Evolutionary conservation across 306 rosid species (phyloP).

Genomic region (Hippophae rhamnoides): DNA sequence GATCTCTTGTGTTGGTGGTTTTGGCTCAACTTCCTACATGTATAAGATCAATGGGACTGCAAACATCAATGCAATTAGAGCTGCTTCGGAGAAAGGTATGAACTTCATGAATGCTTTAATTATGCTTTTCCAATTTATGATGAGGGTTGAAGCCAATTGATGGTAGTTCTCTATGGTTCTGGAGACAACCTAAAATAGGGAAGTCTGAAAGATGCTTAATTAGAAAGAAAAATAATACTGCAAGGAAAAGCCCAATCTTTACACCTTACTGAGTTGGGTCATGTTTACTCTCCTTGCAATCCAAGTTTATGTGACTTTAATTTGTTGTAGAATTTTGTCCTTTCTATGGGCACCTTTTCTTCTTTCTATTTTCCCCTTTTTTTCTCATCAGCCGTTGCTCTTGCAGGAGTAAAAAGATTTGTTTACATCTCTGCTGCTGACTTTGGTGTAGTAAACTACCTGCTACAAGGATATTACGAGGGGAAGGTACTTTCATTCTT

Average conservation of each 20-base stretch:
- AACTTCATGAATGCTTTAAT: neutral
- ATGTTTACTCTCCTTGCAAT: too few species aligned
- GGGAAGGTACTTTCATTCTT: constrained; percentile 67
- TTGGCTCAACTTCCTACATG: constrained; percentile 92
- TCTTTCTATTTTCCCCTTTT: neutral
- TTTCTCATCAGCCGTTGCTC: constrained; percentile 15
- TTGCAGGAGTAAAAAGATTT: constrained; percentile 84
- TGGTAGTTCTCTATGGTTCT: too few species aligned
- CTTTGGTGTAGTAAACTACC: constrained; percentile 71
- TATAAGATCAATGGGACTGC: constrained; percentile 96
- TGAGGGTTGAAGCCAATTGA: neutral
- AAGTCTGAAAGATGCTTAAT: too few species aligned
- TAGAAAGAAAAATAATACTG: too few species aligned
- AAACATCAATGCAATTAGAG: constrained; percentile 87
- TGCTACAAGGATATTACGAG: constrained; percentile 75
- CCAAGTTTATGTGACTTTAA: too few species aligned
- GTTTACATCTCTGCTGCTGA: constrained; percentile 93
- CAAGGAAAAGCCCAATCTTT: too few species aligned
- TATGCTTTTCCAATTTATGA: neutral
- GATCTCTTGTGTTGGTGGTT: constrained; percentile 96
- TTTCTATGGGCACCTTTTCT: neutral
- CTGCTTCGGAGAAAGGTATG: constrained; percentile 81
- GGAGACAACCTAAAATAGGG: too few species aligned
- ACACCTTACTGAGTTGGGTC: too few species aligned
- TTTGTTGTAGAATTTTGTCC: neutral